phyloP scores from a whole-genome alignment of 2,329 filamentous ascomycete genomes.

The Domatiomyces catenatus region DNA sequence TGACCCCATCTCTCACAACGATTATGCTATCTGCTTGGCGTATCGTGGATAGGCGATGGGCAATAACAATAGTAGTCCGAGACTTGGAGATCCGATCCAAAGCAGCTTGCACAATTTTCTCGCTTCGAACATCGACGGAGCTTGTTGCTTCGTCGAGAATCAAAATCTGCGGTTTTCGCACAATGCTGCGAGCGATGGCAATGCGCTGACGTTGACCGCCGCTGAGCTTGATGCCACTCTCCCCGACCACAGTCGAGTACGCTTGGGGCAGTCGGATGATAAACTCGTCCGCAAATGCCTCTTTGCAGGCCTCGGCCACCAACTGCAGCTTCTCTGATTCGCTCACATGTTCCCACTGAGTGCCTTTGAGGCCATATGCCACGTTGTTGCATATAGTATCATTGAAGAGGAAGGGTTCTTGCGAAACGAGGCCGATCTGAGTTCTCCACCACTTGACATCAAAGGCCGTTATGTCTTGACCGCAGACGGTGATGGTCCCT shows the following conservation, averaged over 20 bases:
- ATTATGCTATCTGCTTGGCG: conserved; percentile 65
- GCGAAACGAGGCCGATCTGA: conserved; percentile 49
- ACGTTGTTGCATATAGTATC: conserved; percentile 50
- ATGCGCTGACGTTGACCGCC: conserved; percentile 78
- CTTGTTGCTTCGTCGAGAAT: conserved; percentile 66
- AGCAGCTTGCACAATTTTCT: conserved; percentile 40
- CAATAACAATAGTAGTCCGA: conserved; percentile 63
- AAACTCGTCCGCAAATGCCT: conserved; percentile 56
- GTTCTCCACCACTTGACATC: conserved; percentile 47
- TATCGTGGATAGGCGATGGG: conserved; percentile 56
- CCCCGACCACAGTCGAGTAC: conserved; percentile 61
- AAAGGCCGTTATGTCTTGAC: conserved; percentile 38
- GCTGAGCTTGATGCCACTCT: conserved; percentile 61
- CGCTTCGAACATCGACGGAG: conserved; percentile 43
- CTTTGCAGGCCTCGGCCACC: conserved; percentile 47
- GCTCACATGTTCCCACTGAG: conserved; percentile 22
- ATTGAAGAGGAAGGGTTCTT: conserved; percentile 55
- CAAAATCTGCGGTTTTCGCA: conserved; percentile 50
- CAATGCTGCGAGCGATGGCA: conserved; percentile 56
- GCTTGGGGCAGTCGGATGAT: conserved; percentile 50
- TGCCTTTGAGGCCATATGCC: conserved; percentile 37
- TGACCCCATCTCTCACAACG: conserved; percentile 54
- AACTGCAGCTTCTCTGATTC: conserved; percentile 28
- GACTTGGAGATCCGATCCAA: conserved; percentile 40
- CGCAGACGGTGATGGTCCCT: conserved; percentile 40